Conservation (phyloP, 1,284 basidiomycete genomes). For the Phellinidium pouzarii region DNA sequence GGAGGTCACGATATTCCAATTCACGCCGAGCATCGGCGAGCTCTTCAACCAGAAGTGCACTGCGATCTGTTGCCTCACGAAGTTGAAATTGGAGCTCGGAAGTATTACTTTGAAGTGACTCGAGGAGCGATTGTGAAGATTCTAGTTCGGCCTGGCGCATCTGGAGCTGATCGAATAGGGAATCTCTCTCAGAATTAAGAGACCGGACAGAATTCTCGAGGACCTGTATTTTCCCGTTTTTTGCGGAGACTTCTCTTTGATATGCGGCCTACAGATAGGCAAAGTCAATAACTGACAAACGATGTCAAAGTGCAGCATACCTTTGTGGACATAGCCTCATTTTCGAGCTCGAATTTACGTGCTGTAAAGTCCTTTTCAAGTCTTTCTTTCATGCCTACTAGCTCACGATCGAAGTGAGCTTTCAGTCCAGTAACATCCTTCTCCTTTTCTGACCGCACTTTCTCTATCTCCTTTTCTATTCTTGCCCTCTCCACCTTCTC, state of each 20-base stretch:
- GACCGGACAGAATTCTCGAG: slow-evolving; percentile 67
- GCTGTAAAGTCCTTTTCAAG: slow-evolving; percentile 68
- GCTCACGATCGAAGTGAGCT: slow-evolving; percentile 74
- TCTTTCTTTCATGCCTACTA: slow-evolving; percentile 52
- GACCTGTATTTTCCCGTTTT: slow-evolving; percentile 55
- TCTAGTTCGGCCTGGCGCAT: slow-evolving; percentile 83
- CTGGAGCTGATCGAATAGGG: slow-evolving; percentile 80
- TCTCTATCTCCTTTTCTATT: slow-evolving; percentile 55
- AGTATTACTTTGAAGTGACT: slow-evolving; percentile 67
- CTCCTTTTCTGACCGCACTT: slow-evolving; percentile 60
- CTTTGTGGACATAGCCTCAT: slow-evolving; percentile 70
- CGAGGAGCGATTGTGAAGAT: slow-evolving; percentile 66
- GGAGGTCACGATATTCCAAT: slow-evolving; percentile 40
- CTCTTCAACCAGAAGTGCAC: slow-evolving; percentile 66
- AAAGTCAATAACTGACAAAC: background rate
- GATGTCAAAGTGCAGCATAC: slow-evolving; percentile 34
- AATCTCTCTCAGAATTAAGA: slow-evolving; percentile 65
- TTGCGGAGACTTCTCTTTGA: slow-evolving; percentile 58
- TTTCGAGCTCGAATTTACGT: slow-evolving; percentile 66
- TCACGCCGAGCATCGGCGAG: slow-evolving; percentile 58
- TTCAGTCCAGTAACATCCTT: slow-evolving; percentile 58
- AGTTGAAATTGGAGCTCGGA: slow-evolving; percentile 83
- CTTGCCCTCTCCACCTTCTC: slow-evolving; percentile 54
- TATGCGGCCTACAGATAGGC: slow-evolving; percentile 51
- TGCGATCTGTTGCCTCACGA: slow-evolving; percentile 68